Percentiles rank a stretch among this genome's conserved stretches.
phyloP scores from a whole-genome alignment of 345 rosid genomes.

The Eucalyptus curtisii region DNA sequence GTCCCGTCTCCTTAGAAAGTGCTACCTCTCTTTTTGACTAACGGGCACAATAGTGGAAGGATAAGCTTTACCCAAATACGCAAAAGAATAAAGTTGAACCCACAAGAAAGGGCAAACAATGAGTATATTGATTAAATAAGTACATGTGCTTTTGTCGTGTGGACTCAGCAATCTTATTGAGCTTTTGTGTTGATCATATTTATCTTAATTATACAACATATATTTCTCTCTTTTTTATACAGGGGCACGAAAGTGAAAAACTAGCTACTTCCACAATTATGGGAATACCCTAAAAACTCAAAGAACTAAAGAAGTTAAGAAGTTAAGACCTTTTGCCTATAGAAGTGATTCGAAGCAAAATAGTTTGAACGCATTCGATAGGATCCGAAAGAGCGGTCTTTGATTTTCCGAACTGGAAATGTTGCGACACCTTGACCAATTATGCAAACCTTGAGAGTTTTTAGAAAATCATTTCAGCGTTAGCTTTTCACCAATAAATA shows the following conservation, averaged over 20 bases:
- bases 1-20: neutral
- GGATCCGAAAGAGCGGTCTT: rapidly evolving
- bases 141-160: neutral
- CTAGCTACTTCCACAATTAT: neutral
- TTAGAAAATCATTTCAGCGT: neutral
- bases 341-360: neutral
- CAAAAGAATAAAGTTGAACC: too few species aligned
- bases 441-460: neutral
- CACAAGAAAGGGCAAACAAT: neutral
- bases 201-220: neutral
- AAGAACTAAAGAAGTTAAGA: rapidly evolving
- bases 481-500: neutral
- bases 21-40: rapidly evolving
- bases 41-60: neutral
- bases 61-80: neutral
- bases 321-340: rapidly evolving
- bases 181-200: neutral
- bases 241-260: rapidly evolving
- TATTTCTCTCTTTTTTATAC: neutral
- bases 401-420: neutral
- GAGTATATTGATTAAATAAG: neutral
- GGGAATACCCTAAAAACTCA: neutral
- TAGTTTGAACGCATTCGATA: rapidly evolving
- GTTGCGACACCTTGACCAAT: rapidly evolving
- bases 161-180: too few species aligned